Conservation (phyloP, 306 rosid species). For the Begonia loranthoides region DNA sequence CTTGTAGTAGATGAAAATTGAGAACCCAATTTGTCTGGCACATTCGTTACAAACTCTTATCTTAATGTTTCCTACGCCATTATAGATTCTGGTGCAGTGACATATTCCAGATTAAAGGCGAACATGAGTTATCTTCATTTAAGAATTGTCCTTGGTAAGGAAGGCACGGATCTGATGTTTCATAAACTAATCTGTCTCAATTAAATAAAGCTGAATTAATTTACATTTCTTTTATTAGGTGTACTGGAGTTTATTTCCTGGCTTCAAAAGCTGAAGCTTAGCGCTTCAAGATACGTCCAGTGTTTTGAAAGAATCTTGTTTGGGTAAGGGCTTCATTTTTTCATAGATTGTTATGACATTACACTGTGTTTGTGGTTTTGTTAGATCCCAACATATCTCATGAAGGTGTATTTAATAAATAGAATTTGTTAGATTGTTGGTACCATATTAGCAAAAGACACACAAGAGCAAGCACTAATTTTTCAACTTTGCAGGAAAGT, state of each 20-base stretch:
- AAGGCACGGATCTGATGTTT: conserved; percentile 1
- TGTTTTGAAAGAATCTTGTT: background rate
- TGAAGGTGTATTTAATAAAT: too few relatives aligned
- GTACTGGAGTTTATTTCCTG: background rate
- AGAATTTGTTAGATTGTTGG: too few relatives aligned
- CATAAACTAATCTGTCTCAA: background rate
- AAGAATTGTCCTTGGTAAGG: conserved; percentile 48
- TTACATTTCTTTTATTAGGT: background rate
- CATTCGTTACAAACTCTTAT: too few relatives aligned
- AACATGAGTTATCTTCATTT: conserved; percentile 32
- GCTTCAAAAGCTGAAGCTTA: background rate
- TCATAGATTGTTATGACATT: background rate
- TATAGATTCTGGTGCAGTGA: conserved; percentile 36
- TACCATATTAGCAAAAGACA: too few relatives aligned
- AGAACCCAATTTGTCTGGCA: too few relatives aligned
- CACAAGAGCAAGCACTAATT: too few relatives aligned
- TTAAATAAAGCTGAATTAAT: background rate
- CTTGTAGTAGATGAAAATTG: too few relatives aligned
- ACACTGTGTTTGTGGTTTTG: too few relatives aligned
- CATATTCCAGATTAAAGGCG: conserved; percentile 31
- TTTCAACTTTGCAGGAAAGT: too few relatives aligned
- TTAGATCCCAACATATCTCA: too few relatives aligned
- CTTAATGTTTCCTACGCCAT: conserved; percentile 11
- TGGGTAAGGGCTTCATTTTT: background rate
- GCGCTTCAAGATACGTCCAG: background rate